phyloP scores from a whole-genome alignment of 495 filamentous ascomycete genomes.

The Articulospora tetracladia region DNA sequence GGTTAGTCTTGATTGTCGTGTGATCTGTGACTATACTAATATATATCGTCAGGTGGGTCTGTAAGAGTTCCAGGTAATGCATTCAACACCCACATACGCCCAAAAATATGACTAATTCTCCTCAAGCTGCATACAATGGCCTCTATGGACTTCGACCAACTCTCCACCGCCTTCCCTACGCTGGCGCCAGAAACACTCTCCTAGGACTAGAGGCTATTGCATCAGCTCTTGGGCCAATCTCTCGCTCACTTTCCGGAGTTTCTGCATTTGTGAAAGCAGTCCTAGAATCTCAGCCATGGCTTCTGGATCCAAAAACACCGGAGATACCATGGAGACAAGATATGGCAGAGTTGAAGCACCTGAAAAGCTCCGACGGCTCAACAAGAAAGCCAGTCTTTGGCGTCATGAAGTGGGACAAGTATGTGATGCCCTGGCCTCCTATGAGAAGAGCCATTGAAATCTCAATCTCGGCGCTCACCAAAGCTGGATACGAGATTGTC shows the following conservation, averaged over 20 bases:
- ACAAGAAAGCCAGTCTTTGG: conserved; percentile 37
- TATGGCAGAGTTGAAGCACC: not conserved
- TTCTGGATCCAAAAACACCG: conserved; percentile 32
- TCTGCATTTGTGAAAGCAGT: conserved; percentile 37
- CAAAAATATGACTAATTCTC: too few relatives aligned
- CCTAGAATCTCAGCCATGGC: conserved; percentile 34
- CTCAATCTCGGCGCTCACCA: conserved; percentile 32
- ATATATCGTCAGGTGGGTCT: too few relatives aligned
- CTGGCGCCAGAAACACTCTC: conserved; percentile 2
- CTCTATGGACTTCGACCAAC: conserved; percentile 56
- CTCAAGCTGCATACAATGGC: conserved; percentile 52
- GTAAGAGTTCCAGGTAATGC: too few relatives aligned
- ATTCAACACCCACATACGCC: conserved; percentile 26
- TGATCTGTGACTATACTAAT: too few relatives aligned
- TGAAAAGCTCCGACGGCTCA: not conserved
- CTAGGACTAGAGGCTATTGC: conserved; percentile 27
- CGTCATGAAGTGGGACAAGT: conserved; percentile 48
- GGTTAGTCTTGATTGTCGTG: too few relatives aligned
- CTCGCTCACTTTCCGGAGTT: conserved; percentile 31
- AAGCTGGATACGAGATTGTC: conserved; percentile 33
- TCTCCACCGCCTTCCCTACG: conserved; percentile 46
- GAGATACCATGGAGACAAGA: conserved; percentile 29
- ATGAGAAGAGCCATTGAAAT: conserved; percentile 40
- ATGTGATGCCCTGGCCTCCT: conserved; percentile 54
- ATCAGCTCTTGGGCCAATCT: conserved; percentile 41